Evolutionary conservation across 306 rosid genomes (phyloP).

Genomic region (Fragaria vesca): DNA sequence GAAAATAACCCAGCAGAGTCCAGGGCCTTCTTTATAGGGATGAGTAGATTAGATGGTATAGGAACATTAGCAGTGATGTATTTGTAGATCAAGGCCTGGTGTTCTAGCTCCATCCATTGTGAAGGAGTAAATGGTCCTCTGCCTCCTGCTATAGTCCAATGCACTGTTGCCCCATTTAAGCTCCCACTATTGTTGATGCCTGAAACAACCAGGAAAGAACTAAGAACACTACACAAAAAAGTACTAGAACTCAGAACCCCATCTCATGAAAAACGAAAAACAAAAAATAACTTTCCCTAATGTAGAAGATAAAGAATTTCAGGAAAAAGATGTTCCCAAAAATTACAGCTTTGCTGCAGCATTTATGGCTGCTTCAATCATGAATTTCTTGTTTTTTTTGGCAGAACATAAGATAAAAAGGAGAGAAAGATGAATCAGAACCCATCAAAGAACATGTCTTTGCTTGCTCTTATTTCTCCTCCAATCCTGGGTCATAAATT

Average conservation of each 20-base stretch:
- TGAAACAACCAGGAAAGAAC: conserved; percentile 27
- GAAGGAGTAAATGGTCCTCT: conserved; percentile 83
- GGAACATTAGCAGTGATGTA: conserved; percentile 74
- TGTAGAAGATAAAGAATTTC: background rate
- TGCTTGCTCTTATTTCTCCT: conserved; percentile 21
- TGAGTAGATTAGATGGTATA: conserved; percentile 75
- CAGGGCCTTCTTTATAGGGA: conserved; percentile 77
- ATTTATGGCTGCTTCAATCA: conserved; percentile 24
- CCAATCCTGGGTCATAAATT: conserved; percentile 14
- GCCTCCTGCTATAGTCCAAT: conserved; percentile 42
- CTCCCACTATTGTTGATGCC: conserved; percentile 50
- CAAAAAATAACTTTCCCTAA: conserved; percentile 2
- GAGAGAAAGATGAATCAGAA: conserved; percentile 28
- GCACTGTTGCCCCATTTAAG: conserved; percentile 41
- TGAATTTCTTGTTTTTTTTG: conserved; percentile 4
- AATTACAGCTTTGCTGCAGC: conserved; percentile 19
- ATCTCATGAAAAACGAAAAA: background rate
- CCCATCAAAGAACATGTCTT: conserved; percentile 36
- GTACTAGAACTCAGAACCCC: background rate
- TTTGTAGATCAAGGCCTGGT: conserved; percentile 95
- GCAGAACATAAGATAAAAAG: conserved; percentile 14
- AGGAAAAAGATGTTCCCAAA: conserved; percentile 11
- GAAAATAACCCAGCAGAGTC: conserved; percentile 71
- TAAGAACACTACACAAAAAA: background rate
- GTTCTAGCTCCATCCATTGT: conserved; percentile 96